These are phyloP conservation scores for Suillus occidentalis DNA, from an alignment of 768 basidiomycete species.

Conservation along the genomic window DNA sequence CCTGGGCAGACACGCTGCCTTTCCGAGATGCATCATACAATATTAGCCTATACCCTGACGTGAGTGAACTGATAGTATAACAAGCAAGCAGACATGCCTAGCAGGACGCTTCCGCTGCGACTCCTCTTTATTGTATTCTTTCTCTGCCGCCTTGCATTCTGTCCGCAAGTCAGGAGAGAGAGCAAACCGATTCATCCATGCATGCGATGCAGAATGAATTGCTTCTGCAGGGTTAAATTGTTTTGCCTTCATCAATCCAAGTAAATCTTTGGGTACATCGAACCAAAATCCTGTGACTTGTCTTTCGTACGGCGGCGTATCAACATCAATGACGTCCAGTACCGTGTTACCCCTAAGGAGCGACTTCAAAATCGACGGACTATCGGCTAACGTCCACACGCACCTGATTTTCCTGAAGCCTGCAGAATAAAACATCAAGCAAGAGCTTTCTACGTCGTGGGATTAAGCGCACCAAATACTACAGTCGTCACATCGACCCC, in stretches of 20 bases:
- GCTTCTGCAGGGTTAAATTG: conserved; percentile 70
- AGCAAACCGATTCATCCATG: conserved; percentile 74
- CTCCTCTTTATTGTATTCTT: conserved; percentile 58
- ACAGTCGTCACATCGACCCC: conserved; percentile 64
- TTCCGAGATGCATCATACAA: conserved; percentile 76
- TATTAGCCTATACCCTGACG: conserved; percentile 52
- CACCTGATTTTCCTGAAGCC: conserved; percentile 83
- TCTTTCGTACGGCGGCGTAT: conserved; percentile 75
- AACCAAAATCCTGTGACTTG: conserved; percentile 79
- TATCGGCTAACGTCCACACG: conserved; percentile 1
- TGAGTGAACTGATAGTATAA: not conserved
- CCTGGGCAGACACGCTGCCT: conserved; percentile 72
- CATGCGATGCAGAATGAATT: conserved; percentile 85
- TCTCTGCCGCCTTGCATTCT: conserved; percentile 80
- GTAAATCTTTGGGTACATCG: conserved; percentile 57
- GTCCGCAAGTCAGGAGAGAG: conserved; percentile 70
- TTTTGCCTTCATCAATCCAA: conserved; percentile 54
- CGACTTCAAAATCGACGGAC: conserved; percentile 3
- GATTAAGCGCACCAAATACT: conserved; percentile 64
- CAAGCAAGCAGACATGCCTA: conserved; percentile 38
- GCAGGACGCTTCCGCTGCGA: conserved; percentile 68
- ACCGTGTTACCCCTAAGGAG: conserved; percentile 54
- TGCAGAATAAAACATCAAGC: conserved; percentile 26
- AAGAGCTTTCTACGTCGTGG: not conserved
- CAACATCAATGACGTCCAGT: conserved; percentile 75